These are phyloP conservation scores for Sporobolus alterniflorus DNA, from an alignment of 202 grass and related monocot genomes.

Conservation along the genomic window DNA sequence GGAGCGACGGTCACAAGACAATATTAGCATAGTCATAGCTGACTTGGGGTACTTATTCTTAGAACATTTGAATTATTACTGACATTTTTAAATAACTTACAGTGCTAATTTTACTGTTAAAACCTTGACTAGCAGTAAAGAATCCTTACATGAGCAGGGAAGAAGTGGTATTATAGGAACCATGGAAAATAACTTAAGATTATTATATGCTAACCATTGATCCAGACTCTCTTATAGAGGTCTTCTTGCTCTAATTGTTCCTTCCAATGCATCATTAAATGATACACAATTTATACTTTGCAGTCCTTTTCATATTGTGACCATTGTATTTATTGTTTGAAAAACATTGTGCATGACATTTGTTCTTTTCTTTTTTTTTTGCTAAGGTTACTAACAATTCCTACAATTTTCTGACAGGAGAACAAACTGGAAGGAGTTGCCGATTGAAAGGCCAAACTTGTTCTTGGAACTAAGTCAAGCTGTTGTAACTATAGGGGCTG, in stretches of 20 bases:
- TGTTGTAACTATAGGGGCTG: slow-evolving; percentile 70
- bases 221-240: neutral
- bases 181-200: neutral
- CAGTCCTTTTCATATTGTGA: neutral
- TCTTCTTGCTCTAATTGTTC: neutral
- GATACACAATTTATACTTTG: slow-evolving; percentile 9
- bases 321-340: neutral
- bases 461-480: slow-evolving; percentile 92
- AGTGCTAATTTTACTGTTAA: neutral
- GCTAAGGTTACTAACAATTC: slow-evolving; percentile 14
- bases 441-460: slow-evolving; percentile 63
- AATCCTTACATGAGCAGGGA: neutral
- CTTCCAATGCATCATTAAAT: neutral
- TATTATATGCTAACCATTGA: neutral
- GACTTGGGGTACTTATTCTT: slow-evolving; percentile 78
- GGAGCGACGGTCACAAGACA: slow-evolving; percentile 86
- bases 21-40: slow-evolving; percentile 94
- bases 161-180: neutral
- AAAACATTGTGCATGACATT: neutral
- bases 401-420: slow-evolving; percentile 48
- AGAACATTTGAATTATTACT: neutral
- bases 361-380: neutral
- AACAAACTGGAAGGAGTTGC: slow-evolving; percentile 93
- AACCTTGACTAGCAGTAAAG: neutral
- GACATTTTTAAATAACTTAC: neutral